Evolutionary conservation across 1,284 basidiomycete genomes (phyloP), one percentile per base, ranked within the genome.

Genomic region (Puccinia coronata): DNA sequence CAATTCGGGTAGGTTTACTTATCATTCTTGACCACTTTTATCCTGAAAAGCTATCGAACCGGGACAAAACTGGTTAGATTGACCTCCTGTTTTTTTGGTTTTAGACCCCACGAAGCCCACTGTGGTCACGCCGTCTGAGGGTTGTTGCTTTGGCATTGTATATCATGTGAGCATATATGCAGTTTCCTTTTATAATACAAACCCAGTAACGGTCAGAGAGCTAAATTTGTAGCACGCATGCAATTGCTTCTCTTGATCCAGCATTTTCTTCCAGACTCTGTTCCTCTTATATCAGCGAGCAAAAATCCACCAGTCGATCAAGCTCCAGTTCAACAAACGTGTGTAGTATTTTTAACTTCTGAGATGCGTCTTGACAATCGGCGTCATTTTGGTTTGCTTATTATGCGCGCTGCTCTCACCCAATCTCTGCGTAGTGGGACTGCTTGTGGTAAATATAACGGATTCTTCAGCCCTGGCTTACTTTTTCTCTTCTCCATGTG

Each of bases 221-320:
- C n/a, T 39, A 11, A 65, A 34, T 36, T 39, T 41, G 9, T 6
- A 39, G 16, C 4, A 3, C 14, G n/a, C 41, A n/a, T 65, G 63
- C 16, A 4, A n/a, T 41, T 25, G 25, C 18, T 25, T 49, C 23
- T 14, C 43, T 47, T 47, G 43, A 47, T 2, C n/a, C 67, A 70
- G 67, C 41, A 70, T 70, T 5, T 49, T 70, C 12, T 8, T 31
- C 47, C 43, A 70, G 34, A 3, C 43, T 49, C 1, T 51, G n/a
- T 49, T 43, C n/a, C 43, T 70, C 43, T 31, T 70, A 49, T 70
- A 70, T 23, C 67, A 70, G 23, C 67, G 67, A 14, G 16, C 16
- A 1, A 25, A 31, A 70, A 28, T 70, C 18, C 47, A 28, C n/a
- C 1, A 31, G 67, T 28, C 41, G 11, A 14, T 25, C 0, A 70